phyloP scores from a whole-genome alignment of 768 basidiomycete genomes.

The Pulveroboletus ravenelii region DNA sequence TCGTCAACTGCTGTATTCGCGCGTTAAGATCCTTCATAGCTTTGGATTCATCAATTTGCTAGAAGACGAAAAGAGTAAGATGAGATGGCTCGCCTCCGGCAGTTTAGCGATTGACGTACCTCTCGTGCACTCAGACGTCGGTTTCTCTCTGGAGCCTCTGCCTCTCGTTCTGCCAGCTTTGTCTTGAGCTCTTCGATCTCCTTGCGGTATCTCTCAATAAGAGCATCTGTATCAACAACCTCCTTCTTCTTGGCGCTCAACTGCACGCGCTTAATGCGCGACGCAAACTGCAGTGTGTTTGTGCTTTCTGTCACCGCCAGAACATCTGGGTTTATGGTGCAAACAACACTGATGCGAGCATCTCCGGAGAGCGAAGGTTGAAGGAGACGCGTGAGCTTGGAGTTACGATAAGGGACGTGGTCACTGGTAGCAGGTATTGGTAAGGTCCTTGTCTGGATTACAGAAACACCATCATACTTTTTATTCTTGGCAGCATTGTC shows the following conservation, averaged over 20 bases:
- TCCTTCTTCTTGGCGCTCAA: constrained; percentile 90
- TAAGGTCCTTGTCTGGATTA: not conserved
- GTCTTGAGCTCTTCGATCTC: constrained; percentile 88
- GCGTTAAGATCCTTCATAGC: constrained; percentile 80
- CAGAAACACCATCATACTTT: constrained; percentile 36
- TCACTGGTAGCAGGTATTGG: constrained; percentile 41
- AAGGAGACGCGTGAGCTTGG: constrained; percentile 89
- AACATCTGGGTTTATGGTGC: constrained; percentile 87
- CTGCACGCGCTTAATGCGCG: constrained; percentile 85
- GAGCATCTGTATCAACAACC: constrained; percentile 86
- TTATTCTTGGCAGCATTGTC: constrained; percentile 81
- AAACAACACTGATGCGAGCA: constrained; percentile 93
- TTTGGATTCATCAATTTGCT: constrained; percentile 83
- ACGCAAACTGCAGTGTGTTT: constrained; percentile 88
- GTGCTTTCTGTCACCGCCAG: constrained; percentile 78
- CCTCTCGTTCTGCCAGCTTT: constrained; percentile 66
- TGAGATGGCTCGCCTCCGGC: not conserved
- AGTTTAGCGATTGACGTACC: constrained; percentile 20
- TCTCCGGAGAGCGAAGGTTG: constrained; percentile 95
- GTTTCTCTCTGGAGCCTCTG: constrained; percentile 47
- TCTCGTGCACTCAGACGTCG: constrained; percentile 44
- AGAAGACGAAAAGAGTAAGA: not conserved
- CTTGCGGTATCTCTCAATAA: constrained; percentile 90
- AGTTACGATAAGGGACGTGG: constrained; percentile 93
- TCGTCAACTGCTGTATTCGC: constrained; percentile 78